These are phyloP conservation scores for Paracamarosporium sp. DNA, from an alignment of 2,329 filamentous ascomycete genomes.

Conservation along the genomic window DNA sequence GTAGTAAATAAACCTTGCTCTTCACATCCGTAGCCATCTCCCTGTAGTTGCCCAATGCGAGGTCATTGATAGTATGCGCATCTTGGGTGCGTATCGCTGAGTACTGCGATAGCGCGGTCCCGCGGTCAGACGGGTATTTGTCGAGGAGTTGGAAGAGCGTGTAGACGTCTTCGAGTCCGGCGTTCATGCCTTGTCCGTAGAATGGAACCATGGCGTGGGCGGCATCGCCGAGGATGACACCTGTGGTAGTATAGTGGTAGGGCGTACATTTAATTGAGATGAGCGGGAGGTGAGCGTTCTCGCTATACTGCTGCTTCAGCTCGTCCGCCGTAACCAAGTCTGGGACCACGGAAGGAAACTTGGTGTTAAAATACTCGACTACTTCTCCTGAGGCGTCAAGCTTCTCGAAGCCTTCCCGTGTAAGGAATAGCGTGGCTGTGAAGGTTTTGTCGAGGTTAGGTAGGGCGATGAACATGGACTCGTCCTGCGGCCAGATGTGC, in stretches of 20 bases:
- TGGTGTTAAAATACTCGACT: slow-evolving; percentile 75
- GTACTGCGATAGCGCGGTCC: slow-evolving; percentile 72
- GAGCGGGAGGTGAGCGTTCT: slow-evolving; percentile 88
- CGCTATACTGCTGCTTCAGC: slow-evolving; percentile 75
- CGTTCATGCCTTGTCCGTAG: slow-evolving; percentile 98
- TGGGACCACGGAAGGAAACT: slow-evolving; percentile 85
- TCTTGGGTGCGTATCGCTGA: slow-evolving; percentile 76
- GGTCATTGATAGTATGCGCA: slow-evolving; percentile 87
- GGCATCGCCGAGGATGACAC: slow-evolving; percentile 88
- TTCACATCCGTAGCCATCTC: slow-evolving; percentile 92
- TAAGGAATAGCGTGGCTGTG: slow-evolving; percentile 92
- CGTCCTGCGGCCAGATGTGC: slow-evolving; percentile 94
- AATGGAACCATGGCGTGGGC: slow-evolving; percentile 99
- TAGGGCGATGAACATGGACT: slow-evolving; percentile 99
- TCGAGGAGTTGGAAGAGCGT: slow-evolving; percentile 86
- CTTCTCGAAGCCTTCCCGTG: slow-evolving; percentile 69
- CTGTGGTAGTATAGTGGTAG: slow-evolving; percentile 79
- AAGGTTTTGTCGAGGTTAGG: slow-evolving; percentile 89
- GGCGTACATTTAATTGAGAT: slow-evolving; percentile 93
- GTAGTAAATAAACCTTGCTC: slow-evolving; percentile 75
- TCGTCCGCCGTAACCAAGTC: slow-evolving; percentile 70
- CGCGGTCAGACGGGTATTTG: slow-evolving; percentile 58
- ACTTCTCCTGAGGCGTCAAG: slow-evolving; percentile 70
- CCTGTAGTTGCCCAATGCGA: slow-evolving; percentile 88
- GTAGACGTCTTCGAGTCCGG: slow-evolving; percentile 91